Conservation (phyloP, 768 basidiomycete species). For the Stropharia rugosoannulata region DNA sequence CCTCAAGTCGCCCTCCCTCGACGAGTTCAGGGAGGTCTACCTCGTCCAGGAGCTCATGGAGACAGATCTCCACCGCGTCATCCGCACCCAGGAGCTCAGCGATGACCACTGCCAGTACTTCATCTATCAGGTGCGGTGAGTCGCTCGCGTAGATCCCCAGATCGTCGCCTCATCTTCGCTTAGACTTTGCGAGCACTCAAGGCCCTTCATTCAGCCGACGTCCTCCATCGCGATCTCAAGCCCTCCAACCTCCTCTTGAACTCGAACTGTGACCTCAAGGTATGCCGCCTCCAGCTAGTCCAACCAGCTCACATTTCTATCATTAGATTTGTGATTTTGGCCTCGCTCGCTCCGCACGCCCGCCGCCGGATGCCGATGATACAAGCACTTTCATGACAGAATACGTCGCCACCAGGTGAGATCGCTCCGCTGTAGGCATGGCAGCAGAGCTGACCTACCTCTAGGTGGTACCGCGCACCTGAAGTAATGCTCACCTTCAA, state of each 20-base stretch:
- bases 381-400: constrained; percentile 86
- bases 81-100: constrained; percentile 88
- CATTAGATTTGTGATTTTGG: constrained; percentile 83
- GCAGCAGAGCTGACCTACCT: background rate
- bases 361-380: constrained; percentile 72
- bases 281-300: constrained; percentile 28
- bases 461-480: constrained; percentile 94
- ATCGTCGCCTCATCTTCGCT: constrained; percentile 6
- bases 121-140: constrained; percentile 76
- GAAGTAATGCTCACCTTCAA: constrained; percentile 99
- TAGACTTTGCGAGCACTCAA: constrained; percentile 91
- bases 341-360: constrained; percentile 76
- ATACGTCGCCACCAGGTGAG: constrained; percentile 90
- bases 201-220: constrained; percentile 92
- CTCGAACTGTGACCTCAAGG: constrained; percentile 95
- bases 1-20: constrained; percentile 68
- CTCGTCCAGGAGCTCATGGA: constrained; percentile 76
- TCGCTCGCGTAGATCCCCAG: constrained; percentile 4
- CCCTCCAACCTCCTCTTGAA: constrained; percentile 95
- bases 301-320: background rate
- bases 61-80: constrained; percentile 95
- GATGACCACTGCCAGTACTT: constrained; percentile 99
- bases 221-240: constrained; percentile 94
- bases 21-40: constrained; percentile 81
- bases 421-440: background rate